phyloP scores from a whole-genome alignment of 345 rosid genomes.

The Mallotus nudiflorus region DNA sequence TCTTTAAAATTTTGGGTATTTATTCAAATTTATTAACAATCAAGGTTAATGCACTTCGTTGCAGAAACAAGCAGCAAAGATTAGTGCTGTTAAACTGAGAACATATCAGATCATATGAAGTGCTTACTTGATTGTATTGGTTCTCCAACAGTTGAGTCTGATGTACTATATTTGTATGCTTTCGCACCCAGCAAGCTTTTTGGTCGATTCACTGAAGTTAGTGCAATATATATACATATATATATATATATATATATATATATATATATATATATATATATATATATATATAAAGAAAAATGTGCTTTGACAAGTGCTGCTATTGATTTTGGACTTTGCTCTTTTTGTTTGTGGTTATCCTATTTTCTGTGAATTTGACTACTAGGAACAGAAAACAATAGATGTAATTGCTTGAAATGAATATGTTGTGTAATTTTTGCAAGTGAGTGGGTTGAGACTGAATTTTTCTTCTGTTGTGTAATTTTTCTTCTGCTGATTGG shows the following conservation, averaged over 20 bases:
- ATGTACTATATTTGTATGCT: too few relatives aligned
- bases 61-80: background rate
- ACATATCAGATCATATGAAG: constrained; percentile 29
- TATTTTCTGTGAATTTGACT: background rate
- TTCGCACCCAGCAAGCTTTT: constrained; percentile 7
- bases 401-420: constrained; percentile 1
- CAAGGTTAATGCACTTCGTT: background rate
- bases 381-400: background rate
- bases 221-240: background rate
- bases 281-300: too few relatives aligned
- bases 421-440: constrained; percentile 11
- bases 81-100: constrained; percentile 15
- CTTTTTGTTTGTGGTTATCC: background rate
- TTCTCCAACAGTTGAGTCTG: constrained; percentile 27
- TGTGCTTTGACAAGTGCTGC: too few relatives aligned
- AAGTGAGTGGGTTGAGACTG: too few relatives aligned
- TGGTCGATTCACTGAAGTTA: constrained; percentile 28
- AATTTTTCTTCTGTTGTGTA: too few relatives aligned
- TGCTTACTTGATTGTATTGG: constrained; percentile 30
- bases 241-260: too few relatives aligned
- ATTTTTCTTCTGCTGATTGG: constrained; percentile 5
- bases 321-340: too few relatives aligned
- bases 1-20: constrained; percentile 8
- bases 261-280: too few relatives aligned
- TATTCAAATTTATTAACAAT: background rate